Base-by-base conservation (phyloP, 2,329 filamentous ascomycete genomes). In the Hypoxylon sp. region DNA sequence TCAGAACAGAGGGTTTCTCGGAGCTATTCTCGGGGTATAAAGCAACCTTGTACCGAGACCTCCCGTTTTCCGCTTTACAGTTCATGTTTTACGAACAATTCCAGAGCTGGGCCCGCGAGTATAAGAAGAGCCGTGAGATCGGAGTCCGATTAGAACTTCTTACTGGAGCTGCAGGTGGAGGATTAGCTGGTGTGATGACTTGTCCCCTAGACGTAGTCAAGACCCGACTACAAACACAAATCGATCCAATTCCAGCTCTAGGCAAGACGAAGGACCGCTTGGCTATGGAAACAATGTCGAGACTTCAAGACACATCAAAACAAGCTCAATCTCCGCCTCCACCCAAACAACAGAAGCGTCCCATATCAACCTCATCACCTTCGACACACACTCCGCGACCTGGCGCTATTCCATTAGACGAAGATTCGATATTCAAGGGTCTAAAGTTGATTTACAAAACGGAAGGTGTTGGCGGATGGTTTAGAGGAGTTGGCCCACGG, bases 71-170 rank as follows among this genome's bases (percentile, higher is more conserved):
- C 0, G 96, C 96, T 0, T 83, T 99, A 10, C 96, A 99, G 77
- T 98, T 99, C 80, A 95, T 97, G 75, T 98, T 99, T 79, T 99
- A 97, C 84, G 96, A 99, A 80, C 93, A 98, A 80, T 94, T 94
- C 78, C 93, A 94, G 75, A 89, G 86, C 50, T 88, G 93, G 86
- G 94, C 96, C 0, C 92, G 92, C 76, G 80, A 89, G 58, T 97
- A 92, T 86, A 90, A 92, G 76, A 89, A 91, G 35, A 92, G 90
- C 69, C 88, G 91, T 63, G 93, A 98, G 65, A 97, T 99, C 58
- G 96, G 96, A 0, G 81, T 97, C 35, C 86, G 90, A 0, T 80
- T 98, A 39, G 96, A 99, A 79, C 91, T 98, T 24, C 80, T 97
- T 13, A 99, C 96, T 0, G 96, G 94, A 15, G 94, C 93, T 2